Conservation (phyloP, 768 basidiomycete genomes). For the Mycena albidolilacea region DNA sequence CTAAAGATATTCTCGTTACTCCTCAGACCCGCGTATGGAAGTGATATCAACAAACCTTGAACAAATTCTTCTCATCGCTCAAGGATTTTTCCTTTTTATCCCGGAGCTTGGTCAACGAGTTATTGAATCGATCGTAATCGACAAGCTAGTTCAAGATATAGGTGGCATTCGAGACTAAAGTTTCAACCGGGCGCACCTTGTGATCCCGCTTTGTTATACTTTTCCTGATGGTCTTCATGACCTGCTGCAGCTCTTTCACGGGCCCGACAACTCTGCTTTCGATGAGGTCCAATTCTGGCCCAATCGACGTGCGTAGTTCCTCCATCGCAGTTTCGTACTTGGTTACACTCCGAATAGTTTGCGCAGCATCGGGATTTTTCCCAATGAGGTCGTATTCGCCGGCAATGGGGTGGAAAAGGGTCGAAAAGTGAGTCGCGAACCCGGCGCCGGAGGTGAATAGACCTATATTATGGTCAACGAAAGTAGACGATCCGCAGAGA, state of each 20-base stretch:
- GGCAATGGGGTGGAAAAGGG: constrained; percentile 74
- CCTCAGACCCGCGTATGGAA: background rate
- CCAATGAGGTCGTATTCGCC: constrained; percentile 86
- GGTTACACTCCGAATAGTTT: constrained; percentile 85
- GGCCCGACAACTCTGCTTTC: constrained; percentile 89
- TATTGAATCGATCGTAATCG: constrained; percentile 97
- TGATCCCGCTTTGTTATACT: constrained; percentile 97
- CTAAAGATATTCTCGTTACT: constrained; percentile 54
- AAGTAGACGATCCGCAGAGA: constrained; percentile 13
- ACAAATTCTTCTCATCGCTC: constrained; percentile 96
- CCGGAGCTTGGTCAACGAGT: constrained; percentile 92
- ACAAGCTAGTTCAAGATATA: constrained; percentile 66
- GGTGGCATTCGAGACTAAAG: background rate
- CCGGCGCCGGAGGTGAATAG: constrained; percentile 77
- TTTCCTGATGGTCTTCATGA: constrained; percentile 93
- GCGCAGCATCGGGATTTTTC: constrained; percentile 83
- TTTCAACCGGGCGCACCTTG: constrained; percentile 68
- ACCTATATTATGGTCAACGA: constrained; percentile 53
- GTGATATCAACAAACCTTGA: constrained; percentile 76
- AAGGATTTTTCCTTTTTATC: constrained; percentile 99
- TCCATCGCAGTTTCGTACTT: constrained; percentile 83
- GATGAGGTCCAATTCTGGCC: constrained; percentile 95
- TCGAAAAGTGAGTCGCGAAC: constrained; percentile 74
- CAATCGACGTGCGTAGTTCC: constrained; percentile 82
- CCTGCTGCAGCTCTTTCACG: constrained; percentile 88